Base-by-base conservation (phyloP, 2,329 filamentous ascomycete genomes). In the Blastomyces gilchristii region DNA sequence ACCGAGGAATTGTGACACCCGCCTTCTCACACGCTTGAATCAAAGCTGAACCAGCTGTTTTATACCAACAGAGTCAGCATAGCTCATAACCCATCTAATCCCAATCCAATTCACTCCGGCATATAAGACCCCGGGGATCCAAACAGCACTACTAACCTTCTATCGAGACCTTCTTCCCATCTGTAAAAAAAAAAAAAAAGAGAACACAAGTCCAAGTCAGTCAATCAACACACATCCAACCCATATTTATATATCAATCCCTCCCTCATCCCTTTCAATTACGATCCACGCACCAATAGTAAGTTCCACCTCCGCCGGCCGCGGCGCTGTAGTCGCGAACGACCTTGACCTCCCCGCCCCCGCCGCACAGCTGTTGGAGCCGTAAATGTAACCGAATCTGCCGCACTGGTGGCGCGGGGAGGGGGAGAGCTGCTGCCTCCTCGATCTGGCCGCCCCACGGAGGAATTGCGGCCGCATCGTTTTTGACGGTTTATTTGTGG, bases 11-110 rank as follows among this genome's bases (percentile, higher is more conserved):
- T 66, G 89, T 94, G 69, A 83, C 85, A 74, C 94, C 94, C 68
- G 93, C 94, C 82, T 99, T 97, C 81, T 99, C 94, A 82, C 94
- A 99, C 75, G 94, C 94, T 82, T 99, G 94, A 76, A 99, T 99
- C 72, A 99, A 85, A 74, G 94, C 93, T 71, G 94, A 94, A 69
- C 93, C 93, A 79, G 93, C 93, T 96, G 76, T 77, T 37, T 28
- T 37, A 37, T 37, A 28, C 41, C 57, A 31, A 49, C 58, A 12
- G 31, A 25, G 45, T 60, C 47, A 60, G 58, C 58, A 45, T n/a
- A 37, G 3, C 22, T 11, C 56, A 61, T 54, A 49, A 45, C 61
- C 56, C 63, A 69, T 71, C 65, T 62, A 65, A 75, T 82, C 72
- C 82, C 75, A 39, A 53, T 22, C 22, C 75, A 12, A 53, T 31